Conservation (phyloP, 345 rosid genomes). For the Noccaea bulbosa region DNA sequence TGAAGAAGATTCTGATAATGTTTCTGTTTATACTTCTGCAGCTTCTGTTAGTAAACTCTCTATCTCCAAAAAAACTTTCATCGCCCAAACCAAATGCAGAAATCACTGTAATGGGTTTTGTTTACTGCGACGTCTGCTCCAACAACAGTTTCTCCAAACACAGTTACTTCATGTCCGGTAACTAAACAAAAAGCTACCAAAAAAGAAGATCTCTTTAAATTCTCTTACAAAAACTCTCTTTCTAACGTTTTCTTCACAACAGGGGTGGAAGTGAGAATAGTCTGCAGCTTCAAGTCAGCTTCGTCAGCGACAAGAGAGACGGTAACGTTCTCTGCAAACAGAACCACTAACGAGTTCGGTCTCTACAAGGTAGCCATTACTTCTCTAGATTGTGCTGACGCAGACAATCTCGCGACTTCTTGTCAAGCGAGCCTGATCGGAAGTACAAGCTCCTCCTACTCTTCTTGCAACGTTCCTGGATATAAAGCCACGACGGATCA, state of each 20-base stretch:
- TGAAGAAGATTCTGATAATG: constrained; percentile 18
- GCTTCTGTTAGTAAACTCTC: constrained; percentile 42
- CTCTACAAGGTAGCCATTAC: constrained; percentile 78
- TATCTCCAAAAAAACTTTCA: constrained; percentile 43
- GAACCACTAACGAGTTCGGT: constrained; percentile 81
- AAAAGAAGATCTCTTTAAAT: not conserved
- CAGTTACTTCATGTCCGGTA: constrained; percentile 98
- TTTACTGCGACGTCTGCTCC: constrained; percentile 96
- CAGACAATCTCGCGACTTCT: constrained; percentile 57
- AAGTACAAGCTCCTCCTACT: constrained; percentile 49
- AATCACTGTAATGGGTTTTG: constrained; percentile 84
- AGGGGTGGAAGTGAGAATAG: constrained; percentile 87
- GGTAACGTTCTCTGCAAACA: constrained; percentile 75
- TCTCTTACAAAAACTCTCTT: not conserved
- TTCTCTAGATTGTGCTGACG: constrained; percentile 78
- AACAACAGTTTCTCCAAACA: constrained; percentile 90
- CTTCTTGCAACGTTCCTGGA: constrained; percentile 83
- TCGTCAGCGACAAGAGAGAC: constrained; percentile 64
- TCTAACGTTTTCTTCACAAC: constrained; percentile 32
- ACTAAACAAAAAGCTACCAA: not conserved
- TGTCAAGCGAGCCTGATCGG: constrained; percentile 75
- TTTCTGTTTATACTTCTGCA: constrained; percentile 47
- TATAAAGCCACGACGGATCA: constrained; percentile 73
- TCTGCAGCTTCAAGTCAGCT: constrained; percentile 75
- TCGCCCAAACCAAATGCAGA: constrained; percentile 50